Evolutionary conservation across 2,329 filamentous ascomycete genomes (phyloP).

Genomic region (Clonostachys rhizophaga): DNA sequence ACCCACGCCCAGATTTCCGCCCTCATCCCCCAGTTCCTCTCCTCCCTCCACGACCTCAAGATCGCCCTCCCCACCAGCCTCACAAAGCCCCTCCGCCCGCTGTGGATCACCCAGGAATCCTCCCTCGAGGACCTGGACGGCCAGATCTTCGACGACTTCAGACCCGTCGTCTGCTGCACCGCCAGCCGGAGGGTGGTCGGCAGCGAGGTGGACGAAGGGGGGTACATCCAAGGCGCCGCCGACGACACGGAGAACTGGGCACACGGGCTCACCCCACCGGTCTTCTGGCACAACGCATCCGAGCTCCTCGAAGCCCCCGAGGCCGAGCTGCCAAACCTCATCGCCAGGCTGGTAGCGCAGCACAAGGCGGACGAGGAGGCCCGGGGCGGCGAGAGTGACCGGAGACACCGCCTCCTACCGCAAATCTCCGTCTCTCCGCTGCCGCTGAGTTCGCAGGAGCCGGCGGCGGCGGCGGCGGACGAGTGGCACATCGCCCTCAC

Average conservation of each 20-base stretch:
- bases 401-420: conserved; percentile 18
- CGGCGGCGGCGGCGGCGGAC: not conserved
- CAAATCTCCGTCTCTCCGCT: conserved; percentile 28
- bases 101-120: conserved; percentile 76
- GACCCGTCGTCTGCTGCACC: conserved; percentile 80
- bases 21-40: conserved; percentile 51
- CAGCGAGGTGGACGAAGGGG: conserved; percentile 56
- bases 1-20: conserved; percentile 74
- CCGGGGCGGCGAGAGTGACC: not conserved
- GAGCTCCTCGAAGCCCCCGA: conserved; percentile 61
- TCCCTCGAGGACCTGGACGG: conserved; percentile 18
- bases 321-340: conserved; percentile 51
- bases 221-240: conserved; percentile 88
- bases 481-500: conserved; percentile 30
- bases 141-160: conserved; percentile 50
- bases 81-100: conserved; percentile 67
- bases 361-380: conserved; percentile 6
- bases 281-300: conserved; percentile 74
- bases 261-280: conserved; percentile 65
- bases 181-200: conserved; percentile 66
- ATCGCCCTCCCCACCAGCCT: conserved; percentile 52
- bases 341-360: conserved; percentile 15
- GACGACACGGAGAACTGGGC: conserved; percentile 97
- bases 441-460: conserved; percentile 10
- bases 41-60: conserved; percentile 47